Conservation (phyloP, 1,284 basidiomycete species). For the Sporisorium iseilematis-ciliati region DNA sequence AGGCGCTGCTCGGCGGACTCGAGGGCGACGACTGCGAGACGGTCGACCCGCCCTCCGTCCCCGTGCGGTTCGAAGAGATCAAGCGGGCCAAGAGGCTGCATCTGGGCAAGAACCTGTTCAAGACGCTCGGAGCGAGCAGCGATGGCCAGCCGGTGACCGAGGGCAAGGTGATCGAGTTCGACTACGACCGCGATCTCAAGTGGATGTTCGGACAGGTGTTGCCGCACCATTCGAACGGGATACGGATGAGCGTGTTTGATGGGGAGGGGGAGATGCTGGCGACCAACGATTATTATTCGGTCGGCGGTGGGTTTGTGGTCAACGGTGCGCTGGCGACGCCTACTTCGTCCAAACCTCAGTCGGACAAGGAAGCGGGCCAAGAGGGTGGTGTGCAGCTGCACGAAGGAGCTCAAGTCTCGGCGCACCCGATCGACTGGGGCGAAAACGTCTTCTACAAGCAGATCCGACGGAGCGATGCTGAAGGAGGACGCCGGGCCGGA, state of each 20-base stretch:
- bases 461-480: conserved; percentile 85
- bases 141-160: conserved; percentile 9
- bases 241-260: conserved; percentile 89
- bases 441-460: conserved; percentile 97
- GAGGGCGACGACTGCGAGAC: conserved; percentile 80
- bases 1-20: conserved; percentile 89
- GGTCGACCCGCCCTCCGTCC: conserved; percentile 81
- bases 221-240: conserved; percentile 74
- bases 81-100: conserved; percentile 77
- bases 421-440: conserved; percentile 75
- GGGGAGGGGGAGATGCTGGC: conserved; percentile 85
- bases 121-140: conserved; percentile 22
- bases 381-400: background rate
- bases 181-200: conserved; percentile 88
- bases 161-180: conserved; percentile 76
- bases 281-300: conserved; percentile 89
- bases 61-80: conserved; percentile 79
- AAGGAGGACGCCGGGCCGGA: conserved; percentile 76
- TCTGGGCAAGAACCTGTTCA: conserved; percentile 74
- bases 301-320: conserved; percentile 67
- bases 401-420: conserved; percentile 26
- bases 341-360: conserved; percentile 3
- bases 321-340: conserved; percentile 64
- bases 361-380: background rate
- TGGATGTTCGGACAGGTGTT: conserved; percentile 82